A percentile compares a stretch with the other conserved stretches of the same genome.
Conservation (phyloP, 352 stramenopile genomes). For the Plasmopara viticola region DNA sequence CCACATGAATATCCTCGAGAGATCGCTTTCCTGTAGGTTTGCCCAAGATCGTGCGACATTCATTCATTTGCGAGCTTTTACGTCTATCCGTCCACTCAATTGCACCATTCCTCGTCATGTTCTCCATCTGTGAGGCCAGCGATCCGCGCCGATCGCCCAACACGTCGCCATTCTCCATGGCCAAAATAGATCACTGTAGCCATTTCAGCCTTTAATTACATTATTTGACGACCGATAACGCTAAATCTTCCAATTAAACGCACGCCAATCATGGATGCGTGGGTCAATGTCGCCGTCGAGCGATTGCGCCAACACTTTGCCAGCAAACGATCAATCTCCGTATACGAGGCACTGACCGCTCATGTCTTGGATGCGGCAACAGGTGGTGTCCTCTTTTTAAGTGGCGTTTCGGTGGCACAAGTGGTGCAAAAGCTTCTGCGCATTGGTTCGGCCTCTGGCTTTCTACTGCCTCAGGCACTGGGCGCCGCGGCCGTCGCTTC, state of each 20-base stretch:
- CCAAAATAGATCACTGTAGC: background rate
- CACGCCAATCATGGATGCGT: slow-evolving; percentile 4
- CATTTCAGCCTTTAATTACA: too few species aligned
- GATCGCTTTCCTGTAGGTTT: slow-evolving; percentile 47
- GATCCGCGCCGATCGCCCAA: slow-evolving; percentile 22
- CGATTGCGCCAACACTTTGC: slow-evolving; percentile 29
- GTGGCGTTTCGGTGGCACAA: slow-evolving; percentile 40
- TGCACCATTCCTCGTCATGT: slow-evolving; percentile 32
- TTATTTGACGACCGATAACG: too few species aligned
- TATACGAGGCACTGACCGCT: slow-evolving; percentile 36
- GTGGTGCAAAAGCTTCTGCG: slow-evolving; percentile 36
- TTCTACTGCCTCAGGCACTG: slow-evolving; percentile 34
- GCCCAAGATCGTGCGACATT: slow-evolving; percentile 47
- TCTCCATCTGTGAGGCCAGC: slow-evolving; percentile 42
- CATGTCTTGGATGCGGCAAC: slow-evolving; percentile 43
- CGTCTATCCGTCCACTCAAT: slow-evolving; percentile 40
- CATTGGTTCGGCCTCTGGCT: slow-evolving; percentile 38
- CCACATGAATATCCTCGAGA: slow-evolving; percentile 70
- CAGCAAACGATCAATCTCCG: slow-evolving; percentile 31
- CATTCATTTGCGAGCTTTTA: slow-evolving; percentile 38
- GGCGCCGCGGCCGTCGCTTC: slow-evolving; percentile 38
- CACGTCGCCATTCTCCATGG: background rate
- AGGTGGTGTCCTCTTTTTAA: slow-evolving; percentile 44
- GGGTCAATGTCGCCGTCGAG: slow-evolving; percentile 13
- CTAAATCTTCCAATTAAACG: too few species aligned